Evolutionary conservation across 2,329 filamentous ascomycete species (phyloP), one percentile per base, ranked within the genome.

Genomic region (Chaetomiaceae sp.): DNA sequence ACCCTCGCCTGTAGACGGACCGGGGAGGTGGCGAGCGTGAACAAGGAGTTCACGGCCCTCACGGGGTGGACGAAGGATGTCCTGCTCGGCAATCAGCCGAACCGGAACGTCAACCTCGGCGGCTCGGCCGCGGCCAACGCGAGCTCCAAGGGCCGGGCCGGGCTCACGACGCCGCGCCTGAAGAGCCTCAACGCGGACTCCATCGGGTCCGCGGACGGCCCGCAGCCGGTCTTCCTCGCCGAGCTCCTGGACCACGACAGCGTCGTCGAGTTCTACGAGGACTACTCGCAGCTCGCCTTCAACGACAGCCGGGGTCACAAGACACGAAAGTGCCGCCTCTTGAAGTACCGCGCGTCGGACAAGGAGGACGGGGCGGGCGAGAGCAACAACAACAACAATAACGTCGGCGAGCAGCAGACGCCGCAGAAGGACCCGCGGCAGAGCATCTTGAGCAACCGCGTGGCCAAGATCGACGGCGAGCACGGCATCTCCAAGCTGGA

Each of bases 11-110:
- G 88, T 60, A 82, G 93, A 38, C 81, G 93, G 38, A 95, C 90
- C 0, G 93, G 93, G 41, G 93, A 97, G 64, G 82, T 98, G n/a
- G 90, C 89, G 1, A 88, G 88, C 3, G 88, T 94, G 18, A 94
- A 93, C 62, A 95, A 96, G 66, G 93, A 97, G 64, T 98, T 98
- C 57, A 88, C 84, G n/a, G 86, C 94, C 24, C 71, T 98, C 44
- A 96, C 93, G 0, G 93, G 91, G 5, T 98, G 93, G 93, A 86
- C 83, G 42, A 90, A 89, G 60, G 86, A 93, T 38, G 83, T 97
- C 0, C 72, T 98, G 1, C 74, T 97, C 1, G 93, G 93, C 39
- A 87, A 89, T 58, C 85, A 89, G 59, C 76, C 86, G 2, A 97
- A 97, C 59, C 70, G 87, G 18, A 97, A 97, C 61, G 79, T 88